Evolutionary conservation across 805 yeast genomes (phyloP), one percentile per base, ranked within the genome.

Genomic region (Cephaloascus albidus): DNA sequence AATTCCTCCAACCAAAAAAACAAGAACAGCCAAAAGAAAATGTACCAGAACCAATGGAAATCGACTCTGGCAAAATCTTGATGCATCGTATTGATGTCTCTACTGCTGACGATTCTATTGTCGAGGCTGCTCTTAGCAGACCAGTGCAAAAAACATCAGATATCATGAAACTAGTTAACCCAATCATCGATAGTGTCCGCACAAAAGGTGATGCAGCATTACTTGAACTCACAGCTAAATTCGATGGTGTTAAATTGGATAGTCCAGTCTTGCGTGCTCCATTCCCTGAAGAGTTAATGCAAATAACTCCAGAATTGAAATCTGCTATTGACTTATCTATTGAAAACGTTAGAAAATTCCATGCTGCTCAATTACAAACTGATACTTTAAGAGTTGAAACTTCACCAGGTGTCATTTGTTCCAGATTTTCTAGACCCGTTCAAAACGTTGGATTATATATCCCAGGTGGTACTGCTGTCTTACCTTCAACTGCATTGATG

Each of bases 401-500:
- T 1, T 72, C 84, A 43, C 94, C 95, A 2, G 98, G 98, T 49
- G 97, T 93, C 19, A 63, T 74, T 39, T 93, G 98, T 66, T 85
- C 95, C 16, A 78, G 99, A 52, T 93, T 93, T 60, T 85, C 97
- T 14, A 79, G 96, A 53, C 93, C 98, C 4, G 88, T 93, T 49
- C 95, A 87, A 54, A 80, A 76, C 43, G 98, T 93, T 40, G 99
- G 98, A 44, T 74, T 94, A 43, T 93, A 93, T 56, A 85, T 93
- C 43, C 99, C 99, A 40, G 99, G 99, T 51, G 99, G 99, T 50
- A 88, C 97, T 35, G 99, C 99, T 3, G 90, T 93, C 27, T 73
- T 93, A 47, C 99, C 99, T 33, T 90, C 97, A 16, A 93, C 99
- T 12, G 94, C 97, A 4, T 74, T 93, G 63, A 93, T 93, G 97